Percentiles rank a stretch among this genome's conserved stretches.
Conservation (phyloP, 1,139 yeast genomes). For the Hemisphaericaspora subhashii region DNA sequence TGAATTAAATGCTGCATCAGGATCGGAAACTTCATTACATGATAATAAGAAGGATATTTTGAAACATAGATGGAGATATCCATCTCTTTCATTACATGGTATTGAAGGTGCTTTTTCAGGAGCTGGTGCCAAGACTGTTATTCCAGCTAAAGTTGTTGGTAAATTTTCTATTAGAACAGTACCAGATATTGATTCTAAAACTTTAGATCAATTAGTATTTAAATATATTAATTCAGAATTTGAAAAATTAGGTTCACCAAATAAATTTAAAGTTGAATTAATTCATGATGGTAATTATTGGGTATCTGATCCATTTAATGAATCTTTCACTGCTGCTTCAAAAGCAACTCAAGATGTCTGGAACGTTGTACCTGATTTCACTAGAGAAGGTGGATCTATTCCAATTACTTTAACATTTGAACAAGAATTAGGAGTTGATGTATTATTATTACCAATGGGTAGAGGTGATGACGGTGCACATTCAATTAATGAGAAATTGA, state of each 20-base stretch:
- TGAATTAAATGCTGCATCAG: conserved; percentile 86
- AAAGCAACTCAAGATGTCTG: conserved; percentile 93
- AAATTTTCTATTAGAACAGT: conserved; percentile 97
- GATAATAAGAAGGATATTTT: conserved; percentile 77
- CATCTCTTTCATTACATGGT: conserved; percentile 94
- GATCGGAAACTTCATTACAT: conserved; percentile 80
- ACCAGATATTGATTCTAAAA: conserved; percentile 82
- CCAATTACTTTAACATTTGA: conserved; percentile 95
- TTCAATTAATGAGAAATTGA: conserved; percentile 92
- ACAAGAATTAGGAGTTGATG: conserved; percentile 79
- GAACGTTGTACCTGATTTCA: conserved; percentile 92
- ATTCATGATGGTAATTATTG: conserved; percentile 96
- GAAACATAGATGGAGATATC: conserved; percentile 98
- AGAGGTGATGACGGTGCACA: conserved; percentile 99
- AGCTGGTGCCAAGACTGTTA: conserved; percentile 96
- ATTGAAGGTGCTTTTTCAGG: conserved; percentile 96
- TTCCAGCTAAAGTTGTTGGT: conserved; percentile 91
- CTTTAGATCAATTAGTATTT: conserved; percentile 75
- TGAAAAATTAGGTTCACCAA: conserved; percentile 70
- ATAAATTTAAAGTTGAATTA: conserved; percentile 68
- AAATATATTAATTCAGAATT: conserved; percentile 69
- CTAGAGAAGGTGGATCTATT: conserved; percentile 98
- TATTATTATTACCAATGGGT: conserved; percentile 91
- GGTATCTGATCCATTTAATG: conserved; percentile 93
- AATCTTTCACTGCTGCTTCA: conserved; percentile 90